Conservation (phyloP, 257 asterid genomes). For the Phtheirospermum japonicum region DNA sequence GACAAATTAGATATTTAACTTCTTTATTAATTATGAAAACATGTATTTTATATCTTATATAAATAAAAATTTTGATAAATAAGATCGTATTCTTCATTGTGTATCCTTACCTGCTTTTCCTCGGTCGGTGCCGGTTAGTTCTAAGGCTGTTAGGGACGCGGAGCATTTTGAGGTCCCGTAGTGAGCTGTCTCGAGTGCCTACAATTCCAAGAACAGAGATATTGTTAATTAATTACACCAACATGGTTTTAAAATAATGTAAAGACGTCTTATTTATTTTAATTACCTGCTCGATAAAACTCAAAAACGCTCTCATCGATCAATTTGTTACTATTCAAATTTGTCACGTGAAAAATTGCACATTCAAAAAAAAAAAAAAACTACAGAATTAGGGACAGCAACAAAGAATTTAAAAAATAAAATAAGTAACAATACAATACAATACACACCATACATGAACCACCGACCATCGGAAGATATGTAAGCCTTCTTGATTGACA, state of each 20-base stretch:
- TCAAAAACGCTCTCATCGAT: constrained; percentile 75
- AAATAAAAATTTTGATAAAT: too few relatives aligned
- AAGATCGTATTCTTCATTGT: too few relatives aligned
- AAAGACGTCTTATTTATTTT: too few relatives aligned
- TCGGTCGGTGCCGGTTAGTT: constrained; percentile 84
- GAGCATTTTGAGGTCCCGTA: constrained; percentile 48
- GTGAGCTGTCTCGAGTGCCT: constrained; percentile 81
- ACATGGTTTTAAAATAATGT: too few relatives aligned
- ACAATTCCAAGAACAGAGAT: constrained; percentile 28
- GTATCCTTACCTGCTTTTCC: too few relatives aligned
- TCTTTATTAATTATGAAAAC: too few relatives aligned
- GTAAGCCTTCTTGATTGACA: constrained; percentile 89
- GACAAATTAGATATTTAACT: too few relatives aligned
- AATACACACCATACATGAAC: constrained; percentile 92
- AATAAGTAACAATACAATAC: too few relatives aligned
- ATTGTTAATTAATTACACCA: too few relatives aligned
- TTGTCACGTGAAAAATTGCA: constrained; percentile 96
- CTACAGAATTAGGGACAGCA: constrained; percentile 34
- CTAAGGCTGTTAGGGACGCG: constrained; percentile 75
- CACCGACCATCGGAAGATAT: constrained; percentile 93
- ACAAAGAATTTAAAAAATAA: too few relatives aligned
- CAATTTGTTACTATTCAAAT: constrained; percentile 81
- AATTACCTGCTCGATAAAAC: constrained; percentile 82
- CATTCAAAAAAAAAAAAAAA: constrained; percentile 32
- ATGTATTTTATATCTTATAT: too few relatives aligned